Evolutionary conservation across 2,329 filamentous ascomycete genomes (phyloP).

Genomic region (Berkeleyomyces rouxiae): DNA sequence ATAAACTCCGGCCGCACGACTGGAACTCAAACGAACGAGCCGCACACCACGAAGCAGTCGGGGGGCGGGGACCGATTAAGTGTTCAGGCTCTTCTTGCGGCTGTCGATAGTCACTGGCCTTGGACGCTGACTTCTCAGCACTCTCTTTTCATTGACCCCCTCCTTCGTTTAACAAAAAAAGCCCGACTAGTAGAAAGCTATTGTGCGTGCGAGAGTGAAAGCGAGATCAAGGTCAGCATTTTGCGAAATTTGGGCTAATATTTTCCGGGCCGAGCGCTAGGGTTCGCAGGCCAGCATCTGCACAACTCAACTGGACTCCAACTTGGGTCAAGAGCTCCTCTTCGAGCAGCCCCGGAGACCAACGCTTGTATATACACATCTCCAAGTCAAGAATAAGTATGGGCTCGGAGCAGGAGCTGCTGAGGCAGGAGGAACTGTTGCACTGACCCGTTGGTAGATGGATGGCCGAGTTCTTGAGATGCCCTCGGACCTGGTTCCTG

Average conservation of each 20-base stretch:
- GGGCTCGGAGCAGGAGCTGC: no score
- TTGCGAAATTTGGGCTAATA: neutral
- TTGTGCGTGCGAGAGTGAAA: neutral
- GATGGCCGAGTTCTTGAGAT: neutral
- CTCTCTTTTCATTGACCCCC: neutral
- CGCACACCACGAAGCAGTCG: neutral
- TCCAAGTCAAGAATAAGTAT: no score
- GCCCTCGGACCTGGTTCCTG: neutral
- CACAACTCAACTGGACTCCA: no score
- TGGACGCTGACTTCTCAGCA: neutral
- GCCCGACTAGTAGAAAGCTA: conserved; percentile 3
- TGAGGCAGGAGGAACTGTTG: neutral
- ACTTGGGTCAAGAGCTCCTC: no score
- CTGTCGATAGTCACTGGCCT: no score
- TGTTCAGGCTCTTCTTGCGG: no score
- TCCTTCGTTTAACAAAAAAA: neutral
- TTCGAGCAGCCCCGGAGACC: no score
- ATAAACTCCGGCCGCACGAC: neutral
- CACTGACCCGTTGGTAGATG: neutral
- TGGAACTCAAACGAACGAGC: neutral
- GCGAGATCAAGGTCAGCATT: neutral
- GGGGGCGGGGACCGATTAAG: neutral
- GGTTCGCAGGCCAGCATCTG: neutral
- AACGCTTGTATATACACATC: no score
- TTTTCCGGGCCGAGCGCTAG: conserved; percentile 1